phyloP scores from a whole-genome alignment of 2,329 filamentous ascomycete genomes.

The Colletotrichum liriopes region DNA sequence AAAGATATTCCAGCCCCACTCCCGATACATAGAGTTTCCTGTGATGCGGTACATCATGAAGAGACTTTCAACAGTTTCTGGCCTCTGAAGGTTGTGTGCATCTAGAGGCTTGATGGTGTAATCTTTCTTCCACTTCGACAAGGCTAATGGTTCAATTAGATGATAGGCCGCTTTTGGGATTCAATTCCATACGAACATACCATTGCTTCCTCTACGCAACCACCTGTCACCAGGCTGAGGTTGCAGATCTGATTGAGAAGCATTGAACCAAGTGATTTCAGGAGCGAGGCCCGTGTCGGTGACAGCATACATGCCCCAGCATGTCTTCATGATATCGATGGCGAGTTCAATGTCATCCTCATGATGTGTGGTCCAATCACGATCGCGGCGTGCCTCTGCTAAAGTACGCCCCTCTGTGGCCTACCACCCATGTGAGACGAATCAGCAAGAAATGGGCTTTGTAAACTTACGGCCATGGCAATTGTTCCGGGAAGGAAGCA shows the following conservation, averaged over 20 bases:
- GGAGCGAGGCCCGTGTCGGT: constrained; percentile 90
- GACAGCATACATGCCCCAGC: constrained; percentile 95
- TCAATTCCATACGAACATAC: background rate
- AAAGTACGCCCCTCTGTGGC: constrained; percentile 85
- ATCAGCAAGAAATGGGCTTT: background rate
- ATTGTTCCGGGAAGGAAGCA: constrained; percentile 98
- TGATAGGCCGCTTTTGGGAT: rapidly evolving
- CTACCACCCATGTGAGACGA: constrained; percentile 42
- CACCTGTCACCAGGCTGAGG: constrained; percentile 57
- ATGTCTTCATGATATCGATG: constrained; percentile 92
- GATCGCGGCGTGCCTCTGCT: constrained; percentile 78
- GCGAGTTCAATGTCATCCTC: constrained; percentile 91
- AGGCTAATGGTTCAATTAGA: background rate
- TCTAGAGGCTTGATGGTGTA: constrained; percentile 82
- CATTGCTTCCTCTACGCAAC: background rate
- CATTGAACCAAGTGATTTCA: constrained; percentile 92
- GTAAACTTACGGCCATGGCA: constrained; percentile 73
- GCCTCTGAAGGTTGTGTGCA: constrained; percentile 80
- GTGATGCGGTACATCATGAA: constrained; percentile 88
- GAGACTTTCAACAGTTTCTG: constrained; percentile 82
- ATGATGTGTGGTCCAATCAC: constrained; percentile 82
- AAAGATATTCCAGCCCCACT: constrained; percentile 88
- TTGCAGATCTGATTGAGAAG: constrained; percentile 69
- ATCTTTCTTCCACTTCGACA: constrained; percentile 78
- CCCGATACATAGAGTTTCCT: constrained; percentile 77